Evolutionary conservation across 306 rosid species (phyloP).

Genomic region (Cajanus cajan): DNA sequence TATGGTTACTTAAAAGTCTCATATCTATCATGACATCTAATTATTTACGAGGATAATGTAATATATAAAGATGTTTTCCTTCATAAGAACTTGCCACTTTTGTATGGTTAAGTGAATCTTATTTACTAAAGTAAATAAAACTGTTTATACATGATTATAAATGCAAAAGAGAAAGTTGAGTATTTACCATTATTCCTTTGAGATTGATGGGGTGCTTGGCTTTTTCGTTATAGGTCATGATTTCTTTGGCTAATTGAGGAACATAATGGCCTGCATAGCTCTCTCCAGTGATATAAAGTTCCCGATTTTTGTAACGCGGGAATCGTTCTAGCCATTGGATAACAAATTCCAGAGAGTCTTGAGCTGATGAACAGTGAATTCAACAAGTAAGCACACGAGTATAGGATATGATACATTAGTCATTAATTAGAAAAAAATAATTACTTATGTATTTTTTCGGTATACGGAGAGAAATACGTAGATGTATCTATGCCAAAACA

Average conservation of each 20-base stretch:
- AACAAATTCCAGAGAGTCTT: slow-evolving; percentile 76
- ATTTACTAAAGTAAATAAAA: background rate
- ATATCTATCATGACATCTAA: too few species aligned
- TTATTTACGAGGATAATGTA: too few species aligned
- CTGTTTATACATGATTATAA: background rate
- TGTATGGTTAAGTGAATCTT: background rate
- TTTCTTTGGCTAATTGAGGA: slow-evolving; percentile 83
- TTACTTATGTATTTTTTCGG: background rate
- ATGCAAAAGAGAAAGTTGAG: background rate
- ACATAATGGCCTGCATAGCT: slow-evolving; percentile 98
- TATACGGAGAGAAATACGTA: too few species aligned
- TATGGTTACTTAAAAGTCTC: too few species aligned
- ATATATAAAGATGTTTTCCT: too few species aligned
- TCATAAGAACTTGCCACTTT: too few species aligned
- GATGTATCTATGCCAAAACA: background rate
- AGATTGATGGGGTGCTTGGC: slow-evolving; percentile 66
- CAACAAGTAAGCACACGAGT: slow-evolving; percentile 1
- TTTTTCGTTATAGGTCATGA: slow-evolving; percentile 52
- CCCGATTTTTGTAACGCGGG: slow-evolving; percentile 72
- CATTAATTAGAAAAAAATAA: background rate
- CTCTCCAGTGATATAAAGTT: slow-evolving; percentile 81
- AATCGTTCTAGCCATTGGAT: slow-evolving; percentile 81
- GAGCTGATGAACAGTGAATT: slow-evolving; percentile 52
- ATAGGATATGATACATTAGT: background rate
- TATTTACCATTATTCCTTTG: slow-evolving; percentile 78